Percentiles rank a stretch among this genome's conserved stretches.
Conservation (phyloP, 1,139 yeast species). For the Candida dubliniensis region DNA sequence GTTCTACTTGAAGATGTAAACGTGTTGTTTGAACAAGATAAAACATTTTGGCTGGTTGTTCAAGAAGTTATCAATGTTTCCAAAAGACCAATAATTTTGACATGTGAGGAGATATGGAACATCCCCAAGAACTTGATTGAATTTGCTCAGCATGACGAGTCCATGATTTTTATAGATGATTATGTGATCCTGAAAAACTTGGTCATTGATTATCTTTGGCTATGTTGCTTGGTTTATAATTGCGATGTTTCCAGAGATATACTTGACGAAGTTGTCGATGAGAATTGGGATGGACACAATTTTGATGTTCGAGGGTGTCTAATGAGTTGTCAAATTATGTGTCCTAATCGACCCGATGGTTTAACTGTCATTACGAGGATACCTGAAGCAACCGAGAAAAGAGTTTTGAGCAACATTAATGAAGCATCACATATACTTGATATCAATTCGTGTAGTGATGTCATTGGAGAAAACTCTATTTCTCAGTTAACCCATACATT, state of each 20-base stretch:
- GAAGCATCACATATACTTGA: constrained; percentile 26
- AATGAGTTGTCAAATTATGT: constrained; percentile 56
- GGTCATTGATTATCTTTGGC: constrained; percentile 37
- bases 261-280: constrained; percentile 33
- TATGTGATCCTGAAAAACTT: constrained; percentile 22
- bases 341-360: constrained; percentile 18
- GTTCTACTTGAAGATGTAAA: constrained; percentile 87
- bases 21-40: constrained; percentile 74
- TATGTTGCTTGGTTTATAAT: constrained; percentile 40
- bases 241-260: constrained; percentile 33
- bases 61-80: constrained; percentile 63
- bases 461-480: constrained; percentile 28
- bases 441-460: constrained; percentile 39
- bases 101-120: constrained; percentile 58
- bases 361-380: not conserved
- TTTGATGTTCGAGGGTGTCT: constrained; percentile 59
- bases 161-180: constrained; percentile 31
- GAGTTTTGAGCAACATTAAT: constrained; percentile 7
- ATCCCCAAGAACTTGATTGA: constrained; percentile 58
- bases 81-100: constrained; percentile 76
- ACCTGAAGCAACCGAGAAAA: too few relatives aligned
- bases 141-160: constrained; percentile 42
- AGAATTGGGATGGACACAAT: constrained; percentile 21
- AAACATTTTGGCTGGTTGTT: constrained; percentile 76
- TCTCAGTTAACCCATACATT: constrained; percentile 40